phyloP scores from a whole-genome alignment of 108 stramenopile species.

The Schizochytrium sp. region DNA sequence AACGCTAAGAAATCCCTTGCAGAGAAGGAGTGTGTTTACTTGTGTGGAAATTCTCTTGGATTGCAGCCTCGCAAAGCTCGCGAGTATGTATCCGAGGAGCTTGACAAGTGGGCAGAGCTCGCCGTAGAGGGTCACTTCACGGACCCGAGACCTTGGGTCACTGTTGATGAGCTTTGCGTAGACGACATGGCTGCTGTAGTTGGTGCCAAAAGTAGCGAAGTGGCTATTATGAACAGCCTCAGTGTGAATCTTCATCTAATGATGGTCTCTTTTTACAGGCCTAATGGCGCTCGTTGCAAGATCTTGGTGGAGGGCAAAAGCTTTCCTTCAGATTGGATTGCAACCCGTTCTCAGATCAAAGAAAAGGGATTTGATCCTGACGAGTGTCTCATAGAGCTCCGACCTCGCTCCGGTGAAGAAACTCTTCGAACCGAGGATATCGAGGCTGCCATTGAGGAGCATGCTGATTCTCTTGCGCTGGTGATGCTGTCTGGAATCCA shows the following conservation, averaged over 20 bases:
- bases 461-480: conserved; percentile 59
- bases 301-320: conserved; percentile 69
- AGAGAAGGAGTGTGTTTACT: conserved; percentile 46
- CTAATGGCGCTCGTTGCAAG: conserved; percentile 60
- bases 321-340: conserved; percentile 71
- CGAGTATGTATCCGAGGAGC: conserved; percentile 58
- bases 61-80: conserved; percentile 63
- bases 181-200: conserved; percentile 66
- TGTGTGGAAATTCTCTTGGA: conserved; percentile 71
- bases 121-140: conserved; percentile 72
- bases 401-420: conserved; percentile 61
- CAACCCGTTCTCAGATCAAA: conserved; percentile 64
- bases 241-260: conserved; percentile 72
- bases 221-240: conserved; percentile 70
- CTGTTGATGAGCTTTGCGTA: conserved; percentile 63
- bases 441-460: neutral
- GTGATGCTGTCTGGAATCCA: conserved; percentile 70
- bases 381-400: conserved; percentile 36
- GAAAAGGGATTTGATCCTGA: conserved; percentile 65
- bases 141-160: conserved; percentile 59
- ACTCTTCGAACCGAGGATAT: conserved; percentile 66
- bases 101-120: conserved; percentile 66
- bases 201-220: conserved; percentile 67
- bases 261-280: conserved; percentile 71
- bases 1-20: neutral